Evolutionary conservation across 495 filamentous ascomycete genomes (phyloP).

Genomic region (Cryomyces minteri): DNA sequence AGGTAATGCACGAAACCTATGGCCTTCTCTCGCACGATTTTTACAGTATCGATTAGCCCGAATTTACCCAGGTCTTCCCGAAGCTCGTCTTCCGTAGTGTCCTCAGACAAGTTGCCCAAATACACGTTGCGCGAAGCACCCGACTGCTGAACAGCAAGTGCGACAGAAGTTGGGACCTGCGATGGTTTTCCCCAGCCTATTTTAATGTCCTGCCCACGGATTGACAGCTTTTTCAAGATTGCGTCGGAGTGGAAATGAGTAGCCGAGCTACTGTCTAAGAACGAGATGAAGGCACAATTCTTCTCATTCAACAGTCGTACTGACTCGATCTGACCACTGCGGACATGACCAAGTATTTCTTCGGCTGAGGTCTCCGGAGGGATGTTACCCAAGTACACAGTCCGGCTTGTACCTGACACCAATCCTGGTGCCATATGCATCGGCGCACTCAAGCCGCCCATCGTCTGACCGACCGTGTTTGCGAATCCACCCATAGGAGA

Average conservation of each 20-base stretch:
- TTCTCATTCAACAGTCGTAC: slow-evolving; percentile 91
- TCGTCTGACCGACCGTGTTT: slow-evolving; percentile 36
- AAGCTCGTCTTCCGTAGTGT: slow-evolving; percentile 76
- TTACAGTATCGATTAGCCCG: slow-evolving; percentile 89
- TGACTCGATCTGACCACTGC: slow-evolving; percentile 96
- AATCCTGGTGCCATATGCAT: slow-evolving; percentile 59
- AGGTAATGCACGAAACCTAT: slow-evolving; percentile 98
- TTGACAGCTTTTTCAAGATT: slow-evolving; percentile 95
- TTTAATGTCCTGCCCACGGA: slow-evolving; percentile 98
- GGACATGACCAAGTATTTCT: slow-evolving; percentile 91
- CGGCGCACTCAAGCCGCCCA: slow-evolving; percentile 45
- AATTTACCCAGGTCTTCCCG: slow-evolving; percentile 94
- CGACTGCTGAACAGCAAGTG: slow-evolving; percentile 89
- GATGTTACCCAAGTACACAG: slow-evolving; percentile 95
- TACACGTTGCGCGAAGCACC: slow-evolving; percentile 98
- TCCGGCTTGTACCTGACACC: slow-evolving; percentile 80
- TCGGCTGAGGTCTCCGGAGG: slow-evolving; percentile 95
- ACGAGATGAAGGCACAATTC: slow-evolving; percentile 99
- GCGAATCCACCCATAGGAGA: slow-evolving; percentile 65
- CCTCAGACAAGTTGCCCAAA: slow-evolving; percentile 81
- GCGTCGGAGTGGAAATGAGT: slow-evolving; percentile 99
- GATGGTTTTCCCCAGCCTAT: slow-evolving; percentile 98
- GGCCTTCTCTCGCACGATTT: slow-evolving; percentile 94
- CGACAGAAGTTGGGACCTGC: slow-evolving; percentile 92
- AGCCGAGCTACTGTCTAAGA: slow-evolving; percentile 88